Base-by-base conservation (phyloP, 106 monocot species). In the Dendrobium huoshanense region DNA sequence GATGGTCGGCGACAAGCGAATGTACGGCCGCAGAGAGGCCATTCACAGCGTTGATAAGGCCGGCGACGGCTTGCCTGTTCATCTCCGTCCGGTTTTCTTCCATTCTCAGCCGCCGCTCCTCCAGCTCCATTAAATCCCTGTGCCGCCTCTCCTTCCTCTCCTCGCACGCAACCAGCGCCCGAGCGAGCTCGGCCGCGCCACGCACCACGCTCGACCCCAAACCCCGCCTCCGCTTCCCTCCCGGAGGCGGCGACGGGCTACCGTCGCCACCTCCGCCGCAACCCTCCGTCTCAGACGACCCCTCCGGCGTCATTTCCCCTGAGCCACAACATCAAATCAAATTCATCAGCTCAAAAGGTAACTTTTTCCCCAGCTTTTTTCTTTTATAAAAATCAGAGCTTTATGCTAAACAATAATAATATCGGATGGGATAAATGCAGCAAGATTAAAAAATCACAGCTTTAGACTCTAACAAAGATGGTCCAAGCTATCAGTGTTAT, bases 141-240 rank as follows among this genome's bases (percentile, higher is more conserved):
- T 96, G 96, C 20, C 94, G 86, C 84, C 80, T 87, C 77, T 94
- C 92, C 59, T 88, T 75, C 87, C 85, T 88, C 81, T 96, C 96
- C 84, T 96, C 94, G 79, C 93, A 94, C 0, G 90, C 83, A 78
- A 90, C 78, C 70, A 96, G 51, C n/a, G 96, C 81, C 56, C 83
- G 87, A 22, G 94, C 84, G 27, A 96, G 83, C 77, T 90, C 85
- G 42, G 88, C 86, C 74, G 94, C 94, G 18, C 90, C 86, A 33
- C 87, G 83, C 13, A 90, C 85, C 49, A 96, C 88, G 83, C 94
- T 87, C 61, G 85, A 83, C 9, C 93, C 91, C 77, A 89, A 24
- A 17, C 82, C 41, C 79, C 73, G 77, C 20, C 65, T 58, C 77
- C 77, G 82, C 79, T 84, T 84, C 51, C 87, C 79, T 22, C 80